phyloP scores from a whole-genome alignment of 1,139 yeast species.

The Suhomyces bolitotheri region DNA sequence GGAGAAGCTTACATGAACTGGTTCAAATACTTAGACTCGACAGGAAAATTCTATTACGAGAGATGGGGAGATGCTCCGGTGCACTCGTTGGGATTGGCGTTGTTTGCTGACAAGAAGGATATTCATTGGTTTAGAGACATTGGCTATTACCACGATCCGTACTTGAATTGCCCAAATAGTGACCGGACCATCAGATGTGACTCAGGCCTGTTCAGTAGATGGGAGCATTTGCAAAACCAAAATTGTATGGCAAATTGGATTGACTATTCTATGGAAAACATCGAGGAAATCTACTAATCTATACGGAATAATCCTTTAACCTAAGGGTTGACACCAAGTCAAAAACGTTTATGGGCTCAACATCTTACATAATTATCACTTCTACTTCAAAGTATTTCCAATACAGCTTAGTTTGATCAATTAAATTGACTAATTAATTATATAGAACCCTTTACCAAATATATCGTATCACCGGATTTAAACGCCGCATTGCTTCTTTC shows the following conservation, averaged over 20 bases:
- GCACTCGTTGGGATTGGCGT: constrained; percentile 70
- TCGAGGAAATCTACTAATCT: constrained; percentile 1
- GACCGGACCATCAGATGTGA: constrained; percentile 35
- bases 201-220: constrained; percentile 46
- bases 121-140: constrained; percentile 90
- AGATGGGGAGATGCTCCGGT: constrained; percentile 96
- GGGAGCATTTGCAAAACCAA: constrained; percentile 52
- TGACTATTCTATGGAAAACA: constrained; percentile 34
- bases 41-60: constrained; percentile 84
- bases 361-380: no score
- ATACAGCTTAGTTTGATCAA: no score
- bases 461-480: constrained; percentile 52
- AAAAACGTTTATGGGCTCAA: no score
- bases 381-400: no score
- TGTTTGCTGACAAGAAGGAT: constrained; percentile 68
- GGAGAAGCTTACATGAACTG: constrained; percentile 63
- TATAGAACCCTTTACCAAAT: constrained; percentile 54
- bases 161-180: constrained; percentile 65
- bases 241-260: constrained; percentile 79
- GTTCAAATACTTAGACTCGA: constrained; percentile 61
- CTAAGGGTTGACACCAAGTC: no score
- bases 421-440: no score
- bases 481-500: constrained; percentile 48
- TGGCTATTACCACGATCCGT: constrained; percentile 77
- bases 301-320: no score